Base-by-base conservation (phyloP, 371 early-diverging fungal genomes). In the Mortierella sp. region DNA sequence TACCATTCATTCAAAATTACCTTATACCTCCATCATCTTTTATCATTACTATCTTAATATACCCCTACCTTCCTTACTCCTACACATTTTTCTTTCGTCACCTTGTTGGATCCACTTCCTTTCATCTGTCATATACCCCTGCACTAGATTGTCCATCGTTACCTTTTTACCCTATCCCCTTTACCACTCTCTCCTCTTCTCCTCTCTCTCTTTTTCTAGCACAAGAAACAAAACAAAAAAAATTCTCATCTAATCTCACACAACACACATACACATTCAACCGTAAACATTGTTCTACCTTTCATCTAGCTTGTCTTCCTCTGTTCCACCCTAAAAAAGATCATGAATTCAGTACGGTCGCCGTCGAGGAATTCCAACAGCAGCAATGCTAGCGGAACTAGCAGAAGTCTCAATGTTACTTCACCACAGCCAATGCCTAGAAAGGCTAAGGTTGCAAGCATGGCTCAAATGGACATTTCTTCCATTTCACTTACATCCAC, bases 381-480 rank as follows among this genome's bases (percentile, higher is more conserved):
- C 74, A 64, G 59, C 57, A 65, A 8, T 56, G n/a, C 28, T 26
- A 67, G 51, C 64, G 45, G 29, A 26, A 34, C 37, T 9, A 15
- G 15, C 47, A 63, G 28, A 9, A 35, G 9, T 31, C 17, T 62
- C 42, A 45, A 43, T 49, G 26, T 43, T 26, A 22, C 47, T 35
- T 47, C 31, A 45, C 29, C 23, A 22, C 59, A 19, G n/a, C 37
- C 61, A 5, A 56, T 43, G 4, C 75, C 78, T 31, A 65, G 72
- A 51, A 61, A 72, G 22, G 78, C 72, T 42, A 77, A 72, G 55
- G 72, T 77, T 23, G 71, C 68, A 19, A 29, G 53, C 58, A 68
- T 55, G 34, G 72, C 66, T 26, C 78, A 77, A 64, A 68, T 72
- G 53, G 72, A 77, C 78, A 60, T 72, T 42, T 68, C 68, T 6